Percentiles rank a stretch among this genome's conserved stretches.
phyloP scores from a whole-genome alignment of 768 basidiomycete species.

The Aureoboletus auriporus region DNA sequence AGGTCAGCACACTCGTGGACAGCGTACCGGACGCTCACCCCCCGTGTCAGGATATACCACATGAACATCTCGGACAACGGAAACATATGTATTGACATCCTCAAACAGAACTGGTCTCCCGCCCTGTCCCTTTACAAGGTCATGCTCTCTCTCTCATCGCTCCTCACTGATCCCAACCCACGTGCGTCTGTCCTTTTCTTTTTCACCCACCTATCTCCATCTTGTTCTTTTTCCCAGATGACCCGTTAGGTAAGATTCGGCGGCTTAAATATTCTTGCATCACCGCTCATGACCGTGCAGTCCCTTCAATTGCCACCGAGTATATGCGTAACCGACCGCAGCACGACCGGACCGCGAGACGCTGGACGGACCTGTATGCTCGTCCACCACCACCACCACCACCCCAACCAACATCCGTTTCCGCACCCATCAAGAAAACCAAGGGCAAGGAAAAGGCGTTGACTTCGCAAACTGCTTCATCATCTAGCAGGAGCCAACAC shows the following conservation, averaged over 20 bases:
- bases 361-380: constrained; percentile 76
- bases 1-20: constrained; percentile 38
- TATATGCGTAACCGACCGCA: constrained; percentile 59
- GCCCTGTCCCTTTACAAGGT: constrained; percentile 93
- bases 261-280: neutral
- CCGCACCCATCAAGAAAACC: constrained; percentile 14
- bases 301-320: constrained; percentile 69
- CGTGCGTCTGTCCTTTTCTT: constrained; percentile 43
- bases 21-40: neutral
- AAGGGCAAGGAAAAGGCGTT: constrained; percentile 37
- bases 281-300: constrained; percentile 29
- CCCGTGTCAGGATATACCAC: constrained; percentile 68
- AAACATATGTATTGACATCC: constrained; percentile 82
- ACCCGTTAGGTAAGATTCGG: constrained; percentile 56
- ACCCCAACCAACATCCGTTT: constrained; percentile 11
- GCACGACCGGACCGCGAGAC: constrained; percentile 74
- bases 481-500: constrained; percentile 5
- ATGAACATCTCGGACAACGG: constrained; percentile 85
- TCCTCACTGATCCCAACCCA: constrained; percentile 93
- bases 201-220: constrained; percentile 1
- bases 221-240: constrained; percentile 41
- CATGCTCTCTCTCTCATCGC: constrained; percentile 87
- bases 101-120: constrained; percentile 94
- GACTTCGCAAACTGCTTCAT: neutral
- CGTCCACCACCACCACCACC: constrained; percentile 35